Percentiles rank a stretch among this genome's conserved stretches.
phyloP scores from a whole-genome alignment of 371 early-diverging fungal genomes.

The Chytridiales sp. region DNA sequence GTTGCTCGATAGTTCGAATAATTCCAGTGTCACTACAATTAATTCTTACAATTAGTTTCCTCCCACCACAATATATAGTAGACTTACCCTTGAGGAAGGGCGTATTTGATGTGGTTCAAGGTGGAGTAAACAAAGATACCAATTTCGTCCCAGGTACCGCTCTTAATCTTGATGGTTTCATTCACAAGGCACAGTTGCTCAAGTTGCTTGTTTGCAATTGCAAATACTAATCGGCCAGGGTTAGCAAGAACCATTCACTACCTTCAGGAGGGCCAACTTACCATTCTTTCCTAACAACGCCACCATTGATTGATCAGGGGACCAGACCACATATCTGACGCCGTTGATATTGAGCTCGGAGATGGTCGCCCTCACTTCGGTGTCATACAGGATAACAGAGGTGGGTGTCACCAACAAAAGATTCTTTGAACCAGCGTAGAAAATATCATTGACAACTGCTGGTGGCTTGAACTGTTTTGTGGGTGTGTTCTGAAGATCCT shows the following conservation, averaged over 20 bases:
- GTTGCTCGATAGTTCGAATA: conserved; percentile 93
- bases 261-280: conserved; percentile 37
- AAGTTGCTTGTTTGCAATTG: conserved; percentile 81
- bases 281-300: conserved; percentile 92
- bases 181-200: conserved; percentile 84
- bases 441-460: conserved; percentile 75
- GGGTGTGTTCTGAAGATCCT: conserved; percentile 79
- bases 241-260: conserved; percentile 4
- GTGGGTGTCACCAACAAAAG: conserved; percentile 78
- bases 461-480: conserved; percentile 88
- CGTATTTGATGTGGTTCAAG: conserved; percentile 97
- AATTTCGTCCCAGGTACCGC: conserved; percentile 91
- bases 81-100: conserved; percentile 83
- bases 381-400: conserved; percentile 85
- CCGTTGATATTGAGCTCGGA: conserved; percentile 74
- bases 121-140: conserved; percentile 96
- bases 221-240: conserved; percentile 60
- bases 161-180: conserved; percentile 97
- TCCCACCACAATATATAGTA: not conserved
- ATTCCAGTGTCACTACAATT: conserved; percentile 83
- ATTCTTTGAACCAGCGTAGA: conserved; percentile 80
- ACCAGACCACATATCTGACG: conserved; percentile 91
- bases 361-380: conserved; percentile 72
- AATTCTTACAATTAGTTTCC: not conserved
- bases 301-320: conserved; percentile 77